Conservation (phyloP, 768 basidiomycete genomes). For the Psilocybe subaeruginosa region DNA sequence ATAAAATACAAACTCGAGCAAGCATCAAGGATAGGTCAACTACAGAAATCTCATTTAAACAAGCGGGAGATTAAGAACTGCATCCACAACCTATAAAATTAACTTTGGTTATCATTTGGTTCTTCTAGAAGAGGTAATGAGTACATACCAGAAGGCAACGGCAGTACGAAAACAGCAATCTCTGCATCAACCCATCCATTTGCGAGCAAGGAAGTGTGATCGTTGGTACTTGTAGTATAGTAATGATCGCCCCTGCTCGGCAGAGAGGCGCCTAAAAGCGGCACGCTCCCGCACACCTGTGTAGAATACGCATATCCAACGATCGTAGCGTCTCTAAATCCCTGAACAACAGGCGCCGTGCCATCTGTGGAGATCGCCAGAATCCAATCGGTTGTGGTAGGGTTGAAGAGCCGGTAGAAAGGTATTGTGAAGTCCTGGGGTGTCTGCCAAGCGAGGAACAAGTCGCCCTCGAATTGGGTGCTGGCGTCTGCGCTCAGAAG, state of each 20-base stretch:
- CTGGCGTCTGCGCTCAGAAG: too few species aligned
- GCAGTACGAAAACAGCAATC: slow-evolving; percentile 9
- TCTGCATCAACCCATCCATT: slow-evolving; percentile 5
- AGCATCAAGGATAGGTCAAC: too few species aligned
- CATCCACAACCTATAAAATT: too few species aligned
- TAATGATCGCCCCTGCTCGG: slow-evolving; percentile 8
- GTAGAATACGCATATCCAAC: neutral
- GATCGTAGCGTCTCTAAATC: neutral
- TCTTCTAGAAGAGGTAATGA: too few species aligned
- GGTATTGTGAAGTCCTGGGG: too few species aligned
- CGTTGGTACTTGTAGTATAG: slow-evolving; percentile 7
- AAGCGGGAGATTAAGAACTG: too few species aligned
- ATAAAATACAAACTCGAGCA: too few species aligned
- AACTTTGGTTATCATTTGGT: too few species aligned
- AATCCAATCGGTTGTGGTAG: neutral
- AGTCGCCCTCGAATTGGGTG: neutral
- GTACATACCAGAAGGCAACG: neutral
- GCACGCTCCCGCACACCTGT: slow-evolving; percentile 13
- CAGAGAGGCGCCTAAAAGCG: slow-evolving; percentile 4
- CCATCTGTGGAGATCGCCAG: neutral
- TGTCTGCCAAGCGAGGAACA: too few species aligned
- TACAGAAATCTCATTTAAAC: too few species aligned
- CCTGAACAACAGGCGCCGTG: neutral
- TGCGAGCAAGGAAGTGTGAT: neutral
- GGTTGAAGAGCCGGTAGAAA: too few species aligned